Base-by-base conservation (phyloP, 2,329 filamentous ascomycete species). In the Beauveria varroae region DNA sequence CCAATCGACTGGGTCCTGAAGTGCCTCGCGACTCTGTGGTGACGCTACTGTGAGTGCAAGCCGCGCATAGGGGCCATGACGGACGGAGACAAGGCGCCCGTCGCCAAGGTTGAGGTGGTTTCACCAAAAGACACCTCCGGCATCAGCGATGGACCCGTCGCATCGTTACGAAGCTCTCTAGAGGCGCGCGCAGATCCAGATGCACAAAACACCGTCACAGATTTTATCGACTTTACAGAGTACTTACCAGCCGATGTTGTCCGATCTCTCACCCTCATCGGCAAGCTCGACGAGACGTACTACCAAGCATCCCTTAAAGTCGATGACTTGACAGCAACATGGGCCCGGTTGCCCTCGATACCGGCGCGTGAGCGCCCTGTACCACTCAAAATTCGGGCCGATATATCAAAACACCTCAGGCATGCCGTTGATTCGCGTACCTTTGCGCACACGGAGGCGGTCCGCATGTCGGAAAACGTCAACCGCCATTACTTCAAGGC, bases 191-290 rank as follows among this genome's bases (percentile, higher is more conserved):
- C 80, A 58, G 86, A 88, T 65, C 86, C 86, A 6, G 86, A 89
- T 75, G 84, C 84, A 28, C 85, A 88, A 67, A 85, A 86, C 7
- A 87, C 85, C n/a, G 81, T 88, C 20, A 87, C 84, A 63, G 86
- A 88, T 71, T 88, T 87, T 69, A 81, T 88, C 70, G 86, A 88
- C 70, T 86, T 86, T 65, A 87, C 85, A 66, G 86, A 89, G 71
- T 87, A 88, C 72, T 80, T 89, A 1, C 85, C 86, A 12, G 83
- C 85, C 56, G 86, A 89, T 69, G 81, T 89, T 67, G 77, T 81
- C 64, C 83, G 86, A 62, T 88, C 86, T 26, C 75, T 89, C 50
- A 86, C 83, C 4, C 76, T 88, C 43, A 86, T 89, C 63, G 81
- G 83, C 58, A 81, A 87, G 65, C 84, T 89, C 58, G 86, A 88